A percentile compares a stretch with the other conserved stretches of the same genome.
Conservation (phyloP, 2,329 filamentous ascomycete genomes). For the Scopulariopsis brevicaulis region DNA sequence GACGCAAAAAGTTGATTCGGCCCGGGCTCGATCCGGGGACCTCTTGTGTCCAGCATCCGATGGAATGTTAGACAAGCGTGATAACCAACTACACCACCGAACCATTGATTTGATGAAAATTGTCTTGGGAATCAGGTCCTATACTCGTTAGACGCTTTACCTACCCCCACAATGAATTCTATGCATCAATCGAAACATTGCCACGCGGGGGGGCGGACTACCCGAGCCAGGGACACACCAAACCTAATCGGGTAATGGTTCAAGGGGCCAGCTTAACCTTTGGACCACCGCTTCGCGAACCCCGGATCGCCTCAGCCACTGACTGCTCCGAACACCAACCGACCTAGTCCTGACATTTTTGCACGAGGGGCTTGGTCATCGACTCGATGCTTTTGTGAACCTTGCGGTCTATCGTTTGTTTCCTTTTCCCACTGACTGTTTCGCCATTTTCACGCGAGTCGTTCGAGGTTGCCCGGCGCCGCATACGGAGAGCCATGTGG, state of each 20-base stretch:
- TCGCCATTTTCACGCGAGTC: not conserved
- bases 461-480: not conserved
- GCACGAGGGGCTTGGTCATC: not conserved
- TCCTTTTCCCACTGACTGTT: not conserved
- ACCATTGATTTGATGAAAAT: not conserved
- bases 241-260: conserved; percentile 8
- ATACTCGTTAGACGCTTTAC: not conserved
- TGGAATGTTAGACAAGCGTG: not conserved
- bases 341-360: not conserved
- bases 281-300: conserved; percentile 5
- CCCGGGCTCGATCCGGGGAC: not conserved
- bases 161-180: too few species aligned
- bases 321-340: not conserved
- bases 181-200: not conserved
- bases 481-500: conserved; percentile 3
- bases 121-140: not conserved
- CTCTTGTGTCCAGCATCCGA: not conserved
- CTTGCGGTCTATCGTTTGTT: not conserved
- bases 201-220: not conserved
- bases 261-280: conserved; percentile 15
- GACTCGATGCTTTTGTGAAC: not conserved
- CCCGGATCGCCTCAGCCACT: not conserved
- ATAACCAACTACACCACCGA: not conserved
- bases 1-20: not conserved
- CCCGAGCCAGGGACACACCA: conserved; percentile 5